Conservation (phyloP, 768 basidiomycete genomes). For the Pleurotus djamor region DNA sequence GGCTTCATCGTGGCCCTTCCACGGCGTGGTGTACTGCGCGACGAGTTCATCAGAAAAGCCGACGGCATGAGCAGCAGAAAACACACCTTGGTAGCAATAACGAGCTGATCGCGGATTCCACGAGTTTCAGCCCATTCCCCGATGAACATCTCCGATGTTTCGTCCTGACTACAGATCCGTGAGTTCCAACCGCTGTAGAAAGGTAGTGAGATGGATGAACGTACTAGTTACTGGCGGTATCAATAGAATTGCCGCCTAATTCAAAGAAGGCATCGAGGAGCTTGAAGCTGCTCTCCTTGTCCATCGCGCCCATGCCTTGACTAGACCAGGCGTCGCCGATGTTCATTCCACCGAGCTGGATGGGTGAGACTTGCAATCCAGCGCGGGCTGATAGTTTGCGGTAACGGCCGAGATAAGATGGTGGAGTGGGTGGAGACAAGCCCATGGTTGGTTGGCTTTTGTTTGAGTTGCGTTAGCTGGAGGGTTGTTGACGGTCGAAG, state of each 20-base stretch:
- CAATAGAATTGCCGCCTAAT: conserved; percentile 42
- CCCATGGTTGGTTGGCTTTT: too few species aligned
- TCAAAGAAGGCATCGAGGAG: conserved; percentile 34
- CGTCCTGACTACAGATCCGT: conserved; percentile 27
- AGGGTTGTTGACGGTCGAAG: too few species aligned
- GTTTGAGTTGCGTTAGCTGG: too few species aligned
- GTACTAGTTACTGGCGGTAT: conserved; percentile 38
- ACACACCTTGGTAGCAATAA: conserved; percentile 38
- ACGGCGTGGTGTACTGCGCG: not conserved
- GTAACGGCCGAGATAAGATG: not conserved
- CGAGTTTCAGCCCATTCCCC: conserved; percentile 45
- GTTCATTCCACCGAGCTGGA: conserved; percentile 32
- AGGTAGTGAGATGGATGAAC: not conserved
- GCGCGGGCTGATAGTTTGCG: conserved; percentile 21
- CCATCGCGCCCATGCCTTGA: conserved; percentile 24
- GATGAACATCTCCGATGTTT: conserved; percentile 38
- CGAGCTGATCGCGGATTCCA: conserved; percentile 40
- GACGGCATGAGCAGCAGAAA: not conserved
- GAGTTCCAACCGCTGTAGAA: too few species aligned
- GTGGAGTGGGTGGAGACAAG: not conserved
- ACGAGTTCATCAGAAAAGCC: not conserved
- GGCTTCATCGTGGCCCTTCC: not conserved
- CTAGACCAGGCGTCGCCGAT: conserved; percentile 29
- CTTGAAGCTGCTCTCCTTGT: conserved; percentile 34
- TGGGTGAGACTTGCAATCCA: conserved; percentile 31